phyloP scores from a whole-genome alignment of 1,284 basidiomycete genomes.

The Marasmius oreades region DNA sequence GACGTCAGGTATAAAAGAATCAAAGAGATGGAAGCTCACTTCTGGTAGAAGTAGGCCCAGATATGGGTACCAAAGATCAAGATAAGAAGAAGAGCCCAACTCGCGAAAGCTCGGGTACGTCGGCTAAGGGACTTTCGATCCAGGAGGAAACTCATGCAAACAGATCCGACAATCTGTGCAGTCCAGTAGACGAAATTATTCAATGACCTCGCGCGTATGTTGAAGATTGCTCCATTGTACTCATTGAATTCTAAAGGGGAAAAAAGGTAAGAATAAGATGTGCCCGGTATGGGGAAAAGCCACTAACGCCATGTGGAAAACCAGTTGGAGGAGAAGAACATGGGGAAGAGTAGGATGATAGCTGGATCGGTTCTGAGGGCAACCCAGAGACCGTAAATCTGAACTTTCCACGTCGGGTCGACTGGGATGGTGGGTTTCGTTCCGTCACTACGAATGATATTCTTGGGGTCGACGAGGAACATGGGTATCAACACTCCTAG shows the following conservation, averaged over 20 bases:
- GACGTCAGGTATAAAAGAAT: not conserved
- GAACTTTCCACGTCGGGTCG: constrained; percentile 72
- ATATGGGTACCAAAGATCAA: constrained; percentile 64
- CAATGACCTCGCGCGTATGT: constrained; percentile 47
- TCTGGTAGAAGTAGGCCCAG: constrained; percentile 70
- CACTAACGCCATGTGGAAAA: constrained; percentile 72
- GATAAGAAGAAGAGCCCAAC: constrained; percentile 54
- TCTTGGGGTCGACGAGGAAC: constrained; percentile 64
- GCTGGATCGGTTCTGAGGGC: constrained; percentile 54
- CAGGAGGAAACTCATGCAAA: constrained; percentile 58
- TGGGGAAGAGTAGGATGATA: constrained; percentile 59
- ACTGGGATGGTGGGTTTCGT: constrained; percentile 57
- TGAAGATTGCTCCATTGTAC: constrained; percentile 21
- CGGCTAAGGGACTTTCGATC: constrained; percentile 52
- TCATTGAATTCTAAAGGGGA: constrained; percentile 7
- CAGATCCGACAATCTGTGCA: constrained; percentile 60
- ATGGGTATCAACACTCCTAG: constrained; percentile 65
- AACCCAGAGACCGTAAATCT: constrained; percentile 46
- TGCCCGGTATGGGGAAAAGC: not conserved
- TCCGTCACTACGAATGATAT: constrained; percentile 70
- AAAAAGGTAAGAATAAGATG: not conserved
- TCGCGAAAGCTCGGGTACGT: constrained; percentile 61
- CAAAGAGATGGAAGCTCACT: constrained; percentile 22
- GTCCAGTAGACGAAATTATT: constrained; percentile 72
- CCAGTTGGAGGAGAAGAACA: constrained; percentile 75